These are phyloP conservation scores for Ceratocystis cacaofunesta DNA, from an alignment of 2,329 filamentous ascomycete species.

Conservation along the genomic window DNA sequence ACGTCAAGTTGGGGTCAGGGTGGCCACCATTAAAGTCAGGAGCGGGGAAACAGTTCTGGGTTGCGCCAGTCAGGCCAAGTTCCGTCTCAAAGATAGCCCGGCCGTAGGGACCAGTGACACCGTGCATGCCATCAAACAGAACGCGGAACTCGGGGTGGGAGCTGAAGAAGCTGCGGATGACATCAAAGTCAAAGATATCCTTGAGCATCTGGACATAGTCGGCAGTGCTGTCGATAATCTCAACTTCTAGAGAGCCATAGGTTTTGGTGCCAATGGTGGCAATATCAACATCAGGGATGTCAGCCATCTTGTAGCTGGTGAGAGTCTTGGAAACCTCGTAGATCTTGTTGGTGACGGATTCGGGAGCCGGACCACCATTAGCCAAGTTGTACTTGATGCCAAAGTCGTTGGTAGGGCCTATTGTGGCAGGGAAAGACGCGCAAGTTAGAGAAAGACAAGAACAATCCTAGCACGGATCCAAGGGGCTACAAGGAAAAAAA, in stretches of 20 bases:
- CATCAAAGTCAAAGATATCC: conserved; percentile 93
- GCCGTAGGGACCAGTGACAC: conserved; percentile 91
- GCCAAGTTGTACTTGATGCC: conserved; percentile 99
- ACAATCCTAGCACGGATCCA: not conserved
- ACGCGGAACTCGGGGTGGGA: conserved; percentile 87
- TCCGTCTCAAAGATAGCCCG: conserved; percentile 90
- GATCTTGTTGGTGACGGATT: conserved; percentile 96
- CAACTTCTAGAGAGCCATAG: conserved; percentile 79
- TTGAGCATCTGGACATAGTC: conserved; percentile 95
- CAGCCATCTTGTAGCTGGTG: conserved; percentile 79
- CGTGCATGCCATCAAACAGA: conserved; percentile 84
- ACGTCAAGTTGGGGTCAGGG: conserved; percentile 94
- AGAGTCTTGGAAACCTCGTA: conserved; percentile 81
- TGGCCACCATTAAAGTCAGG: conserved; percentile 96
- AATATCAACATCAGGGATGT: conserved; percentile 77
- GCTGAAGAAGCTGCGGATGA: conserved; percentile 88
- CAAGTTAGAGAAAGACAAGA: not conserved
- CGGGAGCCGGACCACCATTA: conserved; percentile 89
- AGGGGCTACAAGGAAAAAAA: too few relatives aligned
- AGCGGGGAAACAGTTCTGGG: conserved; percentile 81
- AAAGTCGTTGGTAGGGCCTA: conserved; percentile 86
- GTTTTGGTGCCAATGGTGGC: conserved; percentile 65
- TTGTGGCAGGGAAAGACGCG: not conserved
- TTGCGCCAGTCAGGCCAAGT: conserved; percentile 62
- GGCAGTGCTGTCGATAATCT: conserved; percentile 81